These are phyloP conservation scores for Diaporthe vaccinii DNA, from an alignment of 2,329 filamentous ascomycete species.

Conservation along the genomic window DNA sequence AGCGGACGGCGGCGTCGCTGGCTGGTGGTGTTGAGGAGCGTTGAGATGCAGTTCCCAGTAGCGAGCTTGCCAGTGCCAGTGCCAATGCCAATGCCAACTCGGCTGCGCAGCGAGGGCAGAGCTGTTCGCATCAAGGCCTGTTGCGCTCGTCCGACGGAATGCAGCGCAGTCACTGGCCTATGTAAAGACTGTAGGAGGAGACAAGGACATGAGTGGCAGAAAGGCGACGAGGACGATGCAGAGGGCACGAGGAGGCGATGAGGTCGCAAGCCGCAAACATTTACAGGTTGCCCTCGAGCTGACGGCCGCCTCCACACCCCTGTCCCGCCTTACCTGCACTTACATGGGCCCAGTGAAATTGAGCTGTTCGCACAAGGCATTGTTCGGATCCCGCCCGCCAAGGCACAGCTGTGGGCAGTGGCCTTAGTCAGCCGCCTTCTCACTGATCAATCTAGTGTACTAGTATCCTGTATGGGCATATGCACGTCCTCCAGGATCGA, in stretches of 20 bases:
- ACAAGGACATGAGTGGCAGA: not conserved
- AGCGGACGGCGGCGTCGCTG: conserved; percentile 6
- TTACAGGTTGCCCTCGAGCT: conserved; percentile 25
- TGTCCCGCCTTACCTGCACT: conserved; percentile 14
- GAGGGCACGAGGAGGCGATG: not conserved
- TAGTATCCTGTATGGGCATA: not conserved
- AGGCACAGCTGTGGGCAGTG: not conserved
- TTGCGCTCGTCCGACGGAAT: conserved; percentile 34
- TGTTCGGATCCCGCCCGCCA: not conserved
- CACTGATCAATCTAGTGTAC: not conserved
- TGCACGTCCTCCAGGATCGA: not conserved
- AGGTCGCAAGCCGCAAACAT: conserved; percentile 36
- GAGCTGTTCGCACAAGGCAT: conserved; percentile 23
- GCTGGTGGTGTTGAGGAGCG: conserved; percentile 4
- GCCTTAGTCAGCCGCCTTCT: conserved; percentile 4
- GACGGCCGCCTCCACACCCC: conserved; percentile 4
- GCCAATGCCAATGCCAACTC: conserved; percentile 32
- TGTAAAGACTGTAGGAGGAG: not conserved
- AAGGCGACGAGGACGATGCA: not conserved
- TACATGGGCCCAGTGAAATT: conserved; percentile 27
- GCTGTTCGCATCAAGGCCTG: conserved; percentile 40
- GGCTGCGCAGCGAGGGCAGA: conserved; percentile 39
- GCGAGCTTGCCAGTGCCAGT: conserved; percentile 23
- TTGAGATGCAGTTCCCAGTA: conserved; percentile 11
- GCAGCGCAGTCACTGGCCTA: conserved; percentile 14